Evolutionary conservation across 2,329 filamentous ascomycete genomes (phyloP), one percentile per base, ranked within the genome.

Genomic region (Aphanoascus verrucosus): DNA sequence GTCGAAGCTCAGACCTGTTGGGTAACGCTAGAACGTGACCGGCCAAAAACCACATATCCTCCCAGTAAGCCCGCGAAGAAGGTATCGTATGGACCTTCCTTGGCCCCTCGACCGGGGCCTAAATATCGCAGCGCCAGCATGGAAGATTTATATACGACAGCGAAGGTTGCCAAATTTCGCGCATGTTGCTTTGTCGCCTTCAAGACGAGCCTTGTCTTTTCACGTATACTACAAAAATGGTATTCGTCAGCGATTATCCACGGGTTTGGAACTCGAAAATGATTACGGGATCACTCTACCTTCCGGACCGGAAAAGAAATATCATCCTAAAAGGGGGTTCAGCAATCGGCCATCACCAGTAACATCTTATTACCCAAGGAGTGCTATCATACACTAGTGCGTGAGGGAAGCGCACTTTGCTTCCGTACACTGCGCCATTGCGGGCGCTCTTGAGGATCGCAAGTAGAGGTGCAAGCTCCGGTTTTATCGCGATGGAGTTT

Each of bases 391-490:
- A 83, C 79, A 98, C 93, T 61, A 98, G 79, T 57, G 93, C 93
- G 74, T 98, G 93, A 59, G 93, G 93, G 74, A 98, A 97, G 59
- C 93, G 90, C 70, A 98, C 88, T 80, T 97, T 97, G 63, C 87
- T 83, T 57, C 93, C 93, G 73, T 98, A 98, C 58, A 98, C 88
- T 60, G 90, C 84, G 69, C 93, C 93, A 82, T 97, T 98, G 72
- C 93, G 88, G 61, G 93, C 86, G 64, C 83, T 88, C 79, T 98
- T 98, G 69, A 95, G 69, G 61, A 98, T 77, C 54, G 87, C 82
- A 57, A 98, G 80, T 53, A 89, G 69, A 63, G 93, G 88, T 64
- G 93, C 88, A 72, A 95, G 87, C 60, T 82, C 78, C 5, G 90
- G 89, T 67, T 97, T 83, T 57, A 93, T 80, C 60, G 90, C 76